Evolutionary conservation across 2,329 filamentous ascomycete species (phyloP).

Genomic region (Bretziella fagacearum): DNA sequence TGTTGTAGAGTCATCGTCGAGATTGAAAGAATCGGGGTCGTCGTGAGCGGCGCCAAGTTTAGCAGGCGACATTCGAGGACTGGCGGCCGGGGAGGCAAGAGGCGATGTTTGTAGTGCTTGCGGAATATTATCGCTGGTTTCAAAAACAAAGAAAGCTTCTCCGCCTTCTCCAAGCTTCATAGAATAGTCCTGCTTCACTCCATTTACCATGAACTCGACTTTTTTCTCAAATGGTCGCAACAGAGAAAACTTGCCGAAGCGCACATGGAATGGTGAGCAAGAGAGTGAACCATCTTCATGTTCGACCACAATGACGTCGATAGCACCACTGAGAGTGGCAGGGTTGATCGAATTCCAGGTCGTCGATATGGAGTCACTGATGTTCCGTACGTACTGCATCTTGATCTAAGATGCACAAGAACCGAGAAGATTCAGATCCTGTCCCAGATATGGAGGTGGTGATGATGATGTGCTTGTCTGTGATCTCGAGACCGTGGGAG

Average conservation of each 20-base stretch:
- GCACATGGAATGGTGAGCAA: slow-evolving; percentile 95
- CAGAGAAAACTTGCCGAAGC: slow-evolving; percentile 96
- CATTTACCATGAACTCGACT: slow-evolving; percentile 95
- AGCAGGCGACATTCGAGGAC: slow-evolving; percentile 46
- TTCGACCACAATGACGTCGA: slow-evolving; percentile 97
- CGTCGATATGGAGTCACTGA: slow-evolving; percentile 90
- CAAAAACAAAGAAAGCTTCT: slow-evolving; percentile 97
- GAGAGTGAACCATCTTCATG: slow-evolving; percentile 77
- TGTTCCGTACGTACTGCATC: slow-evolving; percentile 96
- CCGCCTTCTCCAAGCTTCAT: slow-evolving; percentile 98
- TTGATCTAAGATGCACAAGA: too few relatives aligned
- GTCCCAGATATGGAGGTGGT: too few relatives aligned
- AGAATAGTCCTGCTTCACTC: slow-evolving; percentile 74
- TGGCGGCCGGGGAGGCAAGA: slow-evolving; percentile 73
- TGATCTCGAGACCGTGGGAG: not conserved
- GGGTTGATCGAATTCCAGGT: slow-evolving; percentile 99
- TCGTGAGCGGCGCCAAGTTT: slow-evolving; percentile 14
- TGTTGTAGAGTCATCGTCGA: slow-evolving; percentile 55
- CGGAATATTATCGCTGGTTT: slow-evolving; percentile 84
- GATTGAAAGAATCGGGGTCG: slow-evolving; percentile 17
- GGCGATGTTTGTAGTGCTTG: slow-evolving; percentile 88
- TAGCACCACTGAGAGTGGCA: slow-evolving; percentile 88
- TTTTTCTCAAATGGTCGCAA: slow-evolving; percentile 94
- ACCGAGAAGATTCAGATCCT: too few relatives aligned
- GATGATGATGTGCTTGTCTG: not conserved